Evolutionary conservation across 2,329 filamentous ascomycete genomes (phyloP).

Genomic region (Ceratocystis ficicola): DNA sequence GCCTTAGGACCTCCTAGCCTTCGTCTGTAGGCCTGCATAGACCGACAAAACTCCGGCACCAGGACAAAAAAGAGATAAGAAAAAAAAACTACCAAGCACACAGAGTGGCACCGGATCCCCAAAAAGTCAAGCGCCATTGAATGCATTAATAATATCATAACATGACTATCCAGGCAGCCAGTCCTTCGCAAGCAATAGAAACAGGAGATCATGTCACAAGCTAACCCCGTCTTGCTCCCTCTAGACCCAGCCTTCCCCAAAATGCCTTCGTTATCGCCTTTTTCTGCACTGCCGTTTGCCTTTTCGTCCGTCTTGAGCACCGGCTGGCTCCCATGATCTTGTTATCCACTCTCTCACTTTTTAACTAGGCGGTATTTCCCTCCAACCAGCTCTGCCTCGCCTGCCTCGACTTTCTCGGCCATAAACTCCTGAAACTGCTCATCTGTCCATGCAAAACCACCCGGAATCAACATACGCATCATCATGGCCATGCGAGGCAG

Average conservation of each 20-base stretch:
- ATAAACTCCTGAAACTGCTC: conserved; percentile 79
- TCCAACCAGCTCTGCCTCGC: conserved; percentile 55
- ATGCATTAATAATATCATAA: conserved; percentile 1
- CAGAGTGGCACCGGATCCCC: too few species aligned
- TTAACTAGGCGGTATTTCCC: conserved; percentile 58
- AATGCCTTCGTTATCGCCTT: neutral
- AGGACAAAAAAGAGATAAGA: neutral
- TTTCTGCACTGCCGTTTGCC: neutral
- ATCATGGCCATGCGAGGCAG: conserved; percentile 77
- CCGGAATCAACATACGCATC: conserved; percentile 81
- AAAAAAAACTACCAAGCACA: too few species aligned
- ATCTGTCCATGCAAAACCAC: conserved; percentile 78
- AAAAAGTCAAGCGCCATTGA: neutral
- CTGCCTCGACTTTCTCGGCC: conserved; percentile 60
- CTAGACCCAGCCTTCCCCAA: neutral
- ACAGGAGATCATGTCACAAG: neutral
- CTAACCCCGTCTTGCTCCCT: neutral
- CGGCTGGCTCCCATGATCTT: neutral
- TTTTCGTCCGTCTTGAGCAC: neutral
- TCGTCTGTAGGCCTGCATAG: neutral
- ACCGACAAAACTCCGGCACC: neutral
- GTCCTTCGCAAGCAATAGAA: neutral
- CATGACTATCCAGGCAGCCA: neutral
- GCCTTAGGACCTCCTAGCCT: neutral
- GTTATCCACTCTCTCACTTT: conserved; percentile 35